Evolutionary conservation across 805 yeast species (phyloP).

Genomic region (Monosporozyma siamensis): DNA sequence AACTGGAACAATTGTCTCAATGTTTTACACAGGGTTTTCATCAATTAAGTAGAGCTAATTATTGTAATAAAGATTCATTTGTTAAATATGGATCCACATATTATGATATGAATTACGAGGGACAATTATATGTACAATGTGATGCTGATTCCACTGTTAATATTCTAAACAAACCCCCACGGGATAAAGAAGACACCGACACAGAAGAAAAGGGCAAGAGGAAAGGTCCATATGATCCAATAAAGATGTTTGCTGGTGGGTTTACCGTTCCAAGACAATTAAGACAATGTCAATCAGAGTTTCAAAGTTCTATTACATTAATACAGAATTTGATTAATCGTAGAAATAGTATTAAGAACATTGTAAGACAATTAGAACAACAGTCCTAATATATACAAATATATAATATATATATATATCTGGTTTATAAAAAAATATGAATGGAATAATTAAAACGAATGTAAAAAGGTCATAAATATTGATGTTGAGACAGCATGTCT

Average conservation of each 20-base stretch:
- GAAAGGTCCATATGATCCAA: constrained; percentile 16
- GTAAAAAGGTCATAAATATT: too few relatives aligned
- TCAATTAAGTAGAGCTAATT: constrained; percentile 26
- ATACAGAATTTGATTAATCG: constrained; percentile 19
- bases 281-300: constrained; percentile 21
- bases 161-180: constrained; percentile 1
- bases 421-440: too few relatives aligned
- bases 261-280: constrained; percentile 21
- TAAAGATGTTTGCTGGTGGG: constrained; percentile 27
- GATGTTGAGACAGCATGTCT: constrained; percentile 10
- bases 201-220: constrained; percentile 4
- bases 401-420: too few relatives aligned
- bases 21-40: constrained; percentile 19
- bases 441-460: too few relatives aligned
- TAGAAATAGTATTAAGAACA: constrained; percentile 9
- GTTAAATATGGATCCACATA: constrained; percentile 25
- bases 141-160: not conserved
- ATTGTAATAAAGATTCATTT: constrained; percentile 25
- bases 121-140: constrained; percentile 12
- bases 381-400: too few relatives aligned
- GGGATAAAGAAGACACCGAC: constrained; percentile 2
- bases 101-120: constrained; percentile 25
- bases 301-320: constrained; percentile 18
- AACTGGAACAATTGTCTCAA: constrained; percentile 23
- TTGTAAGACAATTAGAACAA: not conserved